Evolutionary conservation across 805 yeast genomes (phyloP).

Genomic region (Ogataea degrootiae): DNA sequence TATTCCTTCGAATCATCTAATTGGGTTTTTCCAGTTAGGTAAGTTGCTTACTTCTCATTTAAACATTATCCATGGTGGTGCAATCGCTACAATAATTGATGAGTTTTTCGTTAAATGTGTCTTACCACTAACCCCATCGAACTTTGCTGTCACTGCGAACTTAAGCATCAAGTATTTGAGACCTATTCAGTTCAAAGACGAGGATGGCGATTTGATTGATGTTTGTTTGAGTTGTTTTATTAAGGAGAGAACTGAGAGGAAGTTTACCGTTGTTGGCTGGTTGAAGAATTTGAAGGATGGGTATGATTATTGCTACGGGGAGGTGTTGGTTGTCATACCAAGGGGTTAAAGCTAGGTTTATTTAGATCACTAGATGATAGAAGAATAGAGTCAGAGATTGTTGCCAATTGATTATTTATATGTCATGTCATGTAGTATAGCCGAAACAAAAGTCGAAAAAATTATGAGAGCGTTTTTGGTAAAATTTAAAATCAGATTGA

Average conservation of each 20-base stretch:
- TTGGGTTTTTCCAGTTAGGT: conserved; percentile 44
- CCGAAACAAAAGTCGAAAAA: too few relatives aligned
- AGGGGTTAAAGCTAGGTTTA: neutral
- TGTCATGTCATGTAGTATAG: too few relatives aligned
- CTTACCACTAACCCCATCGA: conserved; percentile 37
- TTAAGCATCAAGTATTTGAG: conserved; percentile 37
- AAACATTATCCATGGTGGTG: conserved; percentile 50
- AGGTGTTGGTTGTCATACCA: conserved; percentile 24
- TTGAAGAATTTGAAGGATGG: conserved; percentile 14
- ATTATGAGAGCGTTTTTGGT: too few relatives aligned
- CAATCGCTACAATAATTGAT: conserved; percentile 48
- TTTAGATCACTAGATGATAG: too few relatives aligned
- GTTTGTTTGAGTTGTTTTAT: conserved; percentile 23
- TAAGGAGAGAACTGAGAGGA: conserved; percentile 5
- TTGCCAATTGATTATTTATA: too few relatives aligned
- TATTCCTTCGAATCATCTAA: conserved; percentile 33
- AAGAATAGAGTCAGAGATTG: too few relatives aligned
- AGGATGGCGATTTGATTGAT: conserved; percentile 6
- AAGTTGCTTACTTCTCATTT: conserved; percentile 40
- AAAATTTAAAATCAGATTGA: too few relatives aligned
- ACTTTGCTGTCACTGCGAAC: conserved; percentile 47
- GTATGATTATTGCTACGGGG: conserved; percentile 19
- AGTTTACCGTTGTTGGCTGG: conserved; percentile 20
- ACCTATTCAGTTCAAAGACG: conserved; percentile 20
- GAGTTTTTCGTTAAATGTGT: conserved; percentile 50